These are phyloP conservation scores for Umbelopsis sp. DNA, from an alignment of 371 early-diverging fungal species.

Conservation along the genomic window DNA sequence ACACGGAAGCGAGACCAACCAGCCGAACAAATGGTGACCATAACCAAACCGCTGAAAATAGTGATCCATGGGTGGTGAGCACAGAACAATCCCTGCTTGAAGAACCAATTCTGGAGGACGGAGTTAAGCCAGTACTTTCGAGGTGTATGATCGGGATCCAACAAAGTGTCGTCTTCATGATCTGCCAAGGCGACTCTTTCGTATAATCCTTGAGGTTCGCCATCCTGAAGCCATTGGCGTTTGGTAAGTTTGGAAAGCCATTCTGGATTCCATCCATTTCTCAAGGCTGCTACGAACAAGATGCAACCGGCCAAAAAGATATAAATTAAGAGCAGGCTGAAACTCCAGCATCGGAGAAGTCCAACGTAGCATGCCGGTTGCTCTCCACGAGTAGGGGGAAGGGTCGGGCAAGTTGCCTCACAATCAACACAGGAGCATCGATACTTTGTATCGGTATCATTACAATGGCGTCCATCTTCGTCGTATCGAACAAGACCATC, in stretches of 20 bases:
- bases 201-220: slow-evolving; percentile 46
- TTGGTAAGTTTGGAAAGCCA: not conserved
- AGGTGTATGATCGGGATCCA: slow-evolving; percentile 63
- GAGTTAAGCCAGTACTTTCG: slow-evolving; percentile 66
- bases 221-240: slow-evolving; percentile 27
- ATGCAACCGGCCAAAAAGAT: slow-evolving; percentile 14
- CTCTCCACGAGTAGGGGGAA: slow-evolving; percentile 57
- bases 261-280: slow-evolving; percentile 1
- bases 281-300: not conserved
- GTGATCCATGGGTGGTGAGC: slow-evolving; percentile 65
- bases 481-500: slow-evolving; percentile 40
- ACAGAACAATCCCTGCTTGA: slow-evolving; percentile 66
- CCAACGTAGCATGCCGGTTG: slow-evolving; percentile 57
- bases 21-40: slow-evolving; percentile 54
- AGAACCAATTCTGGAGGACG: slow-evolving; percentile 67
- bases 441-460: slow-evolving; percentile 58
- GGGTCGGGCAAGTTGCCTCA: slow-evolving; percentile 58
- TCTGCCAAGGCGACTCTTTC: slow-evolving; percentile 57
- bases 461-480: slow-evolving; percentile 55
- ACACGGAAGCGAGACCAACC: slow-evolving; percentile 65
- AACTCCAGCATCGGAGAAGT: slow-evolving; percentile 58
- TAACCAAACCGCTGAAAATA: slow-evolving; percentile 46
- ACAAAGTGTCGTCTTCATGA: slow-evolving; percentile 44
- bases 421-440: slow-evolving; percentile 81
- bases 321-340: slow-evolving; percentile 60